A percentile compares a stretch with the other conserved stretches of the same genome.
These are phyloP conservation scores for Dichomitus squalens DNA, from an alignment of 1,284 basidiomycete species.

Conservation along the genomic window DNA sequence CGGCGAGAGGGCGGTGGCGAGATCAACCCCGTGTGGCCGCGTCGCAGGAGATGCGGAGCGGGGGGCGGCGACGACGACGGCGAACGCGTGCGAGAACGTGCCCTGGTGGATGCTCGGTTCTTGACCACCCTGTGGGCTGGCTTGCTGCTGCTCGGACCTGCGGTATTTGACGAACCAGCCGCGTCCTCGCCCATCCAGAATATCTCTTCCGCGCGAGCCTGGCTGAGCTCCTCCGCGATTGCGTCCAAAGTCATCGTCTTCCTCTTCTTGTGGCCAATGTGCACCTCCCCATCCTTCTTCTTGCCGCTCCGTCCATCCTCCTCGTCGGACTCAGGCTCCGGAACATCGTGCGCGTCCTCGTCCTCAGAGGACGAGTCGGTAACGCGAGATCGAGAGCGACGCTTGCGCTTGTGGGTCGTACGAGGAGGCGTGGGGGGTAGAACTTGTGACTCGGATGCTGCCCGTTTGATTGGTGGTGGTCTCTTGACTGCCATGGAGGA, in stretches of 20 bases:
- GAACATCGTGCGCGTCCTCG: conserved; percentile 26
- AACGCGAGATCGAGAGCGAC: conserved; percentile 33
- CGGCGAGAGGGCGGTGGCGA: conserved; percentile 40
- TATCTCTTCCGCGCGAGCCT: conserved; percentile 33
- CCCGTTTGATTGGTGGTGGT: conserved; percentile 4
- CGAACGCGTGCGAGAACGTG: conserved; percentile 30
- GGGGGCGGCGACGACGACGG: conserved; percentile 34
- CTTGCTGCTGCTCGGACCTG: conserved; percentile 4
- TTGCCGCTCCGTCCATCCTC: conserved; percentile 15
- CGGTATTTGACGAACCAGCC: conserved; percentile 6
- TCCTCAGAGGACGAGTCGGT: conserved; percentile 38
- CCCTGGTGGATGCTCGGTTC: conserved; percentile 22
- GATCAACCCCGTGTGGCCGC: conserved; percentile 32
- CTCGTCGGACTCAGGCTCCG: conserved; percentile 20
- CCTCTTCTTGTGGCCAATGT: conserved; percentile 34
- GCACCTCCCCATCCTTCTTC: conserved; percentile 22
- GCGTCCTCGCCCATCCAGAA: conserved; percentile 35
- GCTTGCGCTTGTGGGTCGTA: conserved; percentile 38
- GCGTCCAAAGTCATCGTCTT: conserved; percentile 32
- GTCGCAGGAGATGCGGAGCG: conserved; percentile 28
- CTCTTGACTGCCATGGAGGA: conserved; percentile 9
- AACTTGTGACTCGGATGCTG: conserved; percentile 16
- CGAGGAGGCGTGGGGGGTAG: conserved; percentile 39
- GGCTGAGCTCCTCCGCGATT: conserved; percentile 37
- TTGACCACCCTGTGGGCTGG: conserved; percentile 12